A percentile compares a stretch with the other conserved stretches of the same genome.
Conservation (phyloP, 176 grass and related monocot genomes). For the Paspalum vaginatum region DNA sequence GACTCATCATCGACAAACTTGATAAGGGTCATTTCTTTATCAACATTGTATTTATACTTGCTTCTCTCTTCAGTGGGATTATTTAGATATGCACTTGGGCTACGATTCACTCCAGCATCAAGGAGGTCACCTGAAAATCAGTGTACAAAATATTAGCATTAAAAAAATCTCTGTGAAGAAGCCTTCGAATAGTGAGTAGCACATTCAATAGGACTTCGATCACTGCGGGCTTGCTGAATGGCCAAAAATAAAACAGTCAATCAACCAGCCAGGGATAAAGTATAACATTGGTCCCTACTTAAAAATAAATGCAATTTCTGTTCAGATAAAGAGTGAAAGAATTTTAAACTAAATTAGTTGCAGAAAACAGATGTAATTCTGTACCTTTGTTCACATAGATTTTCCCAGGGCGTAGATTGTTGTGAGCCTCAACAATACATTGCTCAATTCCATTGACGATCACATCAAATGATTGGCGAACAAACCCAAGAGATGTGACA, state of each 20-base stretch:
- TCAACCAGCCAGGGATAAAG: neutral
- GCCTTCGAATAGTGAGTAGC: neutral
- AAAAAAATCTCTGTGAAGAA: constrained; percentile 31
- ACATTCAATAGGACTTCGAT: constrained; percentile 11
- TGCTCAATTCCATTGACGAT: constrained; percentile 93
- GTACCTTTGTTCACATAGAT: constrained; percentile 91
- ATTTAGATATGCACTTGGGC: constrained; percentile 91
- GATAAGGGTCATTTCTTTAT: constrained; percentile 88
- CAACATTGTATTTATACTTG: constrained; percentile 80
- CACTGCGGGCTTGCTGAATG: constrained; percentile 16
- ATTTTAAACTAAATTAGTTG: neutral
- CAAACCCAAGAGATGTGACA: constrained; percentile 95
- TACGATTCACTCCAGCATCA: constrained; percentile 91
- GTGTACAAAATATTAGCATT: neutral
- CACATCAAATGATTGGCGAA: constrained; percentile 93
- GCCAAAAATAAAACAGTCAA: neutral
- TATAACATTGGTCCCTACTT: constrained; percentile 19
- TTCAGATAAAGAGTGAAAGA: neutral
- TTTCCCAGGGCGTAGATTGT: constrained; percentile 77
- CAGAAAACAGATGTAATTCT: constrained; percentile 20
- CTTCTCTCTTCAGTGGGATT: constrained; percentile 74
- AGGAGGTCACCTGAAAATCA: constrained; percentile 79
- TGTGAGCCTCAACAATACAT: constrained; percentile 88
- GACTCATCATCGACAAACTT: constrained; percentile 88
- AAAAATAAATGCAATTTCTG: constrained; percentile 7